Percentiles rank a stretch among this genome's conserved stretches.
Conservation (phyloP, 257 asterid genomes). For the Petrea volubilis region DNA sequence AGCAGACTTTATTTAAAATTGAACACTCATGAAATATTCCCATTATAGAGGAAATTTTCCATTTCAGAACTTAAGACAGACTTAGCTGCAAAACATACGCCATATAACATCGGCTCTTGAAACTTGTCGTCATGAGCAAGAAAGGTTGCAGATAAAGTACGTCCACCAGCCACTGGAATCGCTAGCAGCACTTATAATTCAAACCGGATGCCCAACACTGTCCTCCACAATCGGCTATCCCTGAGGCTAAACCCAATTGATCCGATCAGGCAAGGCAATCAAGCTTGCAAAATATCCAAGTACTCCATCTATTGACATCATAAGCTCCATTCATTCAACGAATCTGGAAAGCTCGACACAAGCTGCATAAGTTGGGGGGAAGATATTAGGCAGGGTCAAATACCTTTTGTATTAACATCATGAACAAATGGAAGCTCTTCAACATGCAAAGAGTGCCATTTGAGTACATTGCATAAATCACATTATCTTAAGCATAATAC, state of each 20-base stretch:
- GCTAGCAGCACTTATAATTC: constrained; percentile 27
- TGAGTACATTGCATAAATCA: background rate
- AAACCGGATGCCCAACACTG: constrained; percentile 32
- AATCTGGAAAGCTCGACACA: constrained; percentile 62
- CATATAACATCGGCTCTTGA: constrained; percentile 6
- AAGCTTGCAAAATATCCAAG: constrained; percentile 37
- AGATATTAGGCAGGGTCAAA: no score
- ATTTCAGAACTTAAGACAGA: constrained; percentile 13
- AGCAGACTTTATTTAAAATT: constrained; percentile 24
- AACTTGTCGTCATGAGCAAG: constrained; percentile 37
- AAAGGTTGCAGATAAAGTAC: constrained; percentile 16
- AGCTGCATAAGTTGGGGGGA: no score
- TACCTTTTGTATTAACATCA: background rate
- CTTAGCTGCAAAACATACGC: constrained; percentile 10
- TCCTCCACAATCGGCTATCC: constrained; percentile 24
- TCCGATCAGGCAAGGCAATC: constrained; percentile 46
- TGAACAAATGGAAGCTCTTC: background rate
- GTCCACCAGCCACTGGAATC: constrained; percentile 35
- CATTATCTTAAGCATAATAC: background rate
- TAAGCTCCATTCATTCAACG: constrained; percentile 44
- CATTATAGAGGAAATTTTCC: constrained; percentile 2
- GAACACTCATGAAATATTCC: constrained; percentile 7
- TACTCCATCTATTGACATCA: constrained; percentile 49
- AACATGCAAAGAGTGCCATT: background rate
- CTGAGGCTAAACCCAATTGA: constrained; percentile 27